These are phyloP conservation scores for Sphaerulina musiva DNA, from an alignment of 2,329 filamentous ascomycete species.

Conservation along the genomic window DNA sequence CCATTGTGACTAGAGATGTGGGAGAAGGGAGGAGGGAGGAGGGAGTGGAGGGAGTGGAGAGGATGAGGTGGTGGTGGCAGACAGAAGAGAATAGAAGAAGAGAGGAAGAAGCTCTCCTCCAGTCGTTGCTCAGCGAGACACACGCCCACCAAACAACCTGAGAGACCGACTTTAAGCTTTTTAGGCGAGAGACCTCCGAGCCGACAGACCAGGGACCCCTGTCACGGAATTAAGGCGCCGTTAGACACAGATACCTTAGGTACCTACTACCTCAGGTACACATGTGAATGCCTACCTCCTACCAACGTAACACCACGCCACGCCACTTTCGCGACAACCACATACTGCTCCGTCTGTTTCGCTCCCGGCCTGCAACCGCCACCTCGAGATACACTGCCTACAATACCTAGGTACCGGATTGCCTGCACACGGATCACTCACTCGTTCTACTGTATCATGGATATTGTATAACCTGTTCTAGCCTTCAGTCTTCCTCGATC, in stretches of 20 bases:
- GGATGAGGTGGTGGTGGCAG: neutral
- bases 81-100: neutral
- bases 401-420: neutral
- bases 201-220: no score
- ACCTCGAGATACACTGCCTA: neutral
- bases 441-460: neutral
- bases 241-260: no score
- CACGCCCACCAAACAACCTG: neutral
- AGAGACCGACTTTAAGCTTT: neutral
- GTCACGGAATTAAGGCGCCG: no score
- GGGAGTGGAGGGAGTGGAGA: neutral
- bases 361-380: neutral
- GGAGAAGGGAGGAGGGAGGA: neutral
- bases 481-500: neutral
- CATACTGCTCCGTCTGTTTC: neutral
- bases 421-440: neutral
- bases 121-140: neutral
- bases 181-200: neutral
- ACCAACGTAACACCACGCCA: neutral
- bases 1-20: constrained; percentile 41
- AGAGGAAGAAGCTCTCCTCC: neutral
- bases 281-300: no score
- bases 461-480: constrained; percentile 3
- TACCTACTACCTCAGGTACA: no score
- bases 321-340: neutral